These are phyloP conservation scores for Pouteria glomerata DNA, from an alignment of 148 eudicot species.

Conservation along the genomic window DNA sequence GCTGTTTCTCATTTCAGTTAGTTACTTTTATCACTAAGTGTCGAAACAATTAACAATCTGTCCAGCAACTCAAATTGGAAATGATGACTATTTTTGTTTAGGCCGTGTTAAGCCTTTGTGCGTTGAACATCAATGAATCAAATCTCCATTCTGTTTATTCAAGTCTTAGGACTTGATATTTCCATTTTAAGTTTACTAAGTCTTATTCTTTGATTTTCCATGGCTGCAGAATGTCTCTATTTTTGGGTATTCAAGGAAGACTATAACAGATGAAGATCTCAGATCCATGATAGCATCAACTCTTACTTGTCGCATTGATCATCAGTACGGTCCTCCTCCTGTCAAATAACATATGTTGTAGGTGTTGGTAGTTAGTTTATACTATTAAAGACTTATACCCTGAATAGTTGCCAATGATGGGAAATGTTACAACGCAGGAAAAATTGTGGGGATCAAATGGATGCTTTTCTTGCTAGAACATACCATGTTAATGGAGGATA, in stretches of 20 bases:
- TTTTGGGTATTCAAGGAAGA: conserved; percentile 30
- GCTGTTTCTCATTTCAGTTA: background rate
- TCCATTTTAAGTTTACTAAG: background rate
- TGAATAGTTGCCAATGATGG: background rate
- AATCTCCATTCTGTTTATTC: background rate
- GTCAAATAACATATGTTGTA: background rate
- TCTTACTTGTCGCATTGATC: conserved; percentile 35
- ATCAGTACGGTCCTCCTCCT: conserved; percentile 20
- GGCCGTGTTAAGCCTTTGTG: background rate
- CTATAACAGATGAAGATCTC: conserved; percentile 30
- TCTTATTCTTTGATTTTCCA: conserved; percentile 6
- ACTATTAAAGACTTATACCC: background rate
- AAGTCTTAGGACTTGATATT: background rate
- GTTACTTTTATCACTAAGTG: background rate
- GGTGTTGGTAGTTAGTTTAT: background rate
- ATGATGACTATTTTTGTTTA: background rate
- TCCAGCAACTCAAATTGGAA: background rate
- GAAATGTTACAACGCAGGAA: conserved; percentile 18
- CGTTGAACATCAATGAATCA: conserved; percentile 1
- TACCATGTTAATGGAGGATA: conserved; percentile 26
- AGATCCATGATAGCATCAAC: conserved; percentile 32
- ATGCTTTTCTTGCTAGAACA: conserved; percentile 23
- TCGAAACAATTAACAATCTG: too few species aligned
- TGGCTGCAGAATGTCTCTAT: conserved; percentile 31
- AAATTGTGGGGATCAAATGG: conserved; percentile 27